Percentiles rank a stretch among this genome's conserved stretches.
These are phyloP conservation scores for Recurvomyces mirabilis DNA, from an alignment of 495 filamentous ascomycete genomes.

Conservation along the genomic window DNA sequence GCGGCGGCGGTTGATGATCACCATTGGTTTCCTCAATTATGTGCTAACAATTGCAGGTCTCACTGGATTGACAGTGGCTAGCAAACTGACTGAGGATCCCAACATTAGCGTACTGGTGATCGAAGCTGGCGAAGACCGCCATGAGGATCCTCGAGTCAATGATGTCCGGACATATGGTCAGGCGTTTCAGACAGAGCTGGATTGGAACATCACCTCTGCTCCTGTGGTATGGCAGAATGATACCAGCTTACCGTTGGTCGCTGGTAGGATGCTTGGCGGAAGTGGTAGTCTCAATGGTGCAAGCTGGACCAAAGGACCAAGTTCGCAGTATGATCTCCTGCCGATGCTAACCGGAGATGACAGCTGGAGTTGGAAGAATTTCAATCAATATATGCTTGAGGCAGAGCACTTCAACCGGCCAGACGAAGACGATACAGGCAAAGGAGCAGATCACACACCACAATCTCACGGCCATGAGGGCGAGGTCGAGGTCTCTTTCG, in stretches of 20 bases:
- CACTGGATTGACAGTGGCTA: slow-evolving; percentile 16
- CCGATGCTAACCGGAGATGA: not conserved
- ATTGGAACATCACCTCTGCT: slow-evolving; percentile 1
- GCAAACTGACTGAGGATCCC: slow-evolving; percentile 9
- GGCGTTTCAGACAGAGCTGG: not conserved
- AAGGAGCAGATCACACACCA: not conserved
- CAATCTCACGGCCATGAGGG: not conserved
- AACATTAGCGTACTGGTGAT: slow-evolving; percentile 10
- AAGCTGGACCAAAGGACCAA: slow-evolving; percentile 3
- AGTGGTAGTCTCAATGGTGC: slow-evolving; percentile 1
- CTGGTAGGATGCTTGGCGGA: not conserved
- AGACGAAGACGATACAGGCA: not conserved
- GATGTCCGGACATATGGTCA: slow-evolving; percentile 3
- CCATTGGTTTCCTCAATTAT: not conserved
- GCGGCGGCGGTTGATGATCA: not conserved
- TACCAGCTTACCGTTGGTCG: not conserved
- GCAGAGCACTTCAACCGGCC: slow-evolving; percentile 2
- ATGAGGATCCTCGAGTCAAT: slow-evolving; percentile 6
- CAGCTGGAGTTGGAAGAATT: not conserved
- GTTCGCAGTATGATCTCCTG: slow-evolving; percentile 2
- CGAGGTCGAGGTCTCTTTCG: not conserved
- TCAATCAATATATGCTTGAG: slow-evolving; percentile 1
- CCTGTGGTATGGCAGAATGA: slow-evolving; percentile 1
- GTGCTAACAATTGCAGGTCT: not conserved
- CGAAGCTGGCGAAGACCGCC: slow-evolving; percentile 12